phyloP scores from a whole-genome alignment of 345 rosid species.

The Trapa incisa region DNA sequence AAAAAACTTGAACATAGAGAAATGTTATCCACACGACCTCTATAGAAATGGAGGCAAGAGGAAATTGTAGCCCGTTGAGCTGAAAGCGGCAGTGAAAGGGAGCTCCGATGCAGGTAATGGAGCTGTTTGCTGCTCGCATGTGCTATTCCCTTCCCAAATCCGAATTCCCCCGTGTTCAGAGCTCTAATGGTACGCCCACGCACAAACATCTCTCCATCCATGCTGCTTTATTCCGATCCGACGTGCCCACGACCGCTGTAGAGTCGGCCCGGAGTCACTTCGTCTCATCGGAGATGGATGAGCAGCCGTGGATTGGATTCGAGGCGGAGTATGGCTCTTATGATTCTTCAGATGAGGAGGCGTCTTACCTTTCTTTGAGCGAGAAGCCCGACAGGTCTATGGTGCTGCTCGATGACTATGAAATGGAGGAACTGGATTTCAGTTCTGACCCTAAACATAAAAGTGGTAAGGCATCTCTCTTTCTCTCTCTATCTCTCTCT shows the following conservation, averaged over 20 bases:
- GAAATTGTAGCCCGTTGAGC: background rate
- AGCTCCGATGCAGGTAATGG: constrained; percentile 8
- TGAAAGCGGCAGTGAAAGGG: constrained; percentile 2
- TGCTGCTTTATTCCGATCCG: background rate
- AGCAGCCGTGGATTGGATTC: constrained; percentile 23
- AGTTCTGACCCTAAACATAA: constrained; percentile 41
- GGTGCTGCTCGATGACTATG: constrained; percentile 77
- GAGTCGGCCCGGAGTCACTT: constrained; percentile 7
- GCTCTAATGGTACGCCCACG: background rate
- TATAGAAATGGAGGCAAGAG: background rate
- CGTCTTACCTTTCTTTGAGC: constrained; percentile 41
- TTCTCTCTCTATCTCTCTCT: background rate
- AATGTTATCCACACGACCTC: background rate
- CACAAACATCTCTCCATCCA: background rate
- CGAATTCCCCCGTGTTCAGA: background rate
- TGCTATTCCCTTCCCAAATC: background rate
- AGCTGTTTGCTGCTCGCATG: constrained; percentile 5
- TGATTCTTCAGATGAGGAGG: constrained; percentile 18
- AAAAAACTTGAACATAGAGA: background rate
- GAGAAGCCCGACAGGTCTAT: constrained; percentile 67
- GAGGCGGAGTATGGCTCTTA: constrained; percentile 10
- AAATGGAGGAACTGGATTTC: constrained; percentile 59
- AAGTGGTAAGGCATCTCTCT: constrained; percentile 40
- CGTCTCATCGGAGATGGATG: constrained; percentile 10
- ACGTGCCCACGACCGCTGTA: background rate